Conservation (phyloP, 2,329 filamentous ascomycete genomes). For the Leptographium radiaticola region DNA sequence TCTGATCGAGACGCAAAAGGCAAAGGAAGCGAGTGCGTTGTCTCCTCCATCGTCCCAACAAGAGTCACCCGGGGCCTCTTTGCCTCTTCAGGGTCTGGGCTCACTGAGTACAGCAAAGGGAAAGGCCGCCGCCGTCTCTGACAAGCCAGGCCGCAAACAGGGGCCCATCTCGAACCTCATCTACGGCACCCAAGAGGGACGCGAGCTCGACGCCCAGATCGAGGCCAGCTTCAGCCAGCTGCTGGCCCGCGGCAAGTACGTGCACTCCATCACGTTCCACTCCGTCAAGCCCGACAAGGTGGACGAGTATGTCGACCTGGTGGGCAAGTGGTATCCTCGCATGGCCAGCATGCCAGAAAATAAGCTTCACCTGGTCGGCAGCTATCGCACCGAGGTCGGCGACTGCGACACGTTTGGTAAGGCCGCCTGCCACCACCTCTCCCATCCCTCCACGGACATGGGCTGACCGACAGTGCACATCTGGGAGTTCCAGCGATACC, state of each 20-base stretch:
- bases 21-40: constrained; percentile 72
- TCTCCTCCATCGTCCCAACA: constrained; percentile 11
- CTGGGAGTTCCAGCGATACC: constrained; percentile 97
- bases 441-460: not conserved
- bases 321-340: constrained; percentile 82
- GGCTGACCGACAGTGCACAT: constrained; percentile 64
- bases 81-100: constrained; percentile 36
- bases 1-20: constrained; percentile 58
- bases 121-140: constrained; percentile 43
- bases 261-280: constrained; percentile 95
- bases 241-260: constrained; percentile 90
- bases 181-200: constrained; percentile 91
- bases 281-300: constrained; percentile 91
- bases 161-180: constrained; percentile 75
- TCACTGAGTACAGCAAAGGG: constrained; percentile 48
- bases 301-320: constrained; percentile 83
- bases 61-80: not conserved
- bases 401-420: constrained; percentile 93
- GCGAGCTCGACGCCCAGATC: constrained; percentile 88
- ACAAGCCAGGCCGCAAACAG: constrained; percentile 49
- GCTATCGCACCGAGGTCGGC: constrained; percentile 95
- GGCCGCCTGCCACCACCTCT: constrained; percentile 15
- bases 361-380: constrained; percentile 90
- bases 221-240: constrained; percentile 94
- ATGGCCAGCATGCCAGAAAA: constrained; percentile 79